Conservation (phyloP, 805 yeast genomes). For the Candida stauntonica region DNA sequence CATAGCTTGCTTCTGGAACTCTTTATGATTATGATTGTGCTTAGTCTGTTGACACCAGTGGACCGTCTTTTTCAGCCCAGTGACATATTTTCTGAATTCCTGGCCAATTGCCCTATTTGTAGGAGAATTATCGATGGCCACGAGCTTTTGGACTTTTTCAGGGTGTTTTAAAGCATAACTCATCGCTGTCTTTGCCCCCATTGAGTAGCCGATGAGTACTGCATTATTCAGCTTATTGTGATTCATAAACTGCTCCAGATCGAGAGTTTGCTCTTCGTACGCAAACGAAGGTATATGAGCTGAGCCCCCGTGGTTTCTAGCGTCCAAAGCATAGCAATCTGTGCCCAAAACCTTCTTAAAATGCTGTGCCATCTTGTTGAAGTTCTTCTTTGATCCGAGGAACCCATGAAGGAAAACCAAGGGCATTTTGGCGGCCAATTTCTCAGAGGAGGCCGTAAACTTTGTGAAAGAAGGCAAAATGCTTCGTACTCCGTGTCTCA, state of each 20-base stretch:
- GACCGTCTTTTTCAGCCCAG: conserved; percentile 7
- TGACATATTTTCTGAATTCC: conserved; percentile 23
- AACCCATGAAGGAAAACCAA: conserved; percentile 50
- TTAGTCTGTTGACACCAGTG: conserved; percentile 9
- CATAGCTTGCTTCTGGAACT: conserved; percentile 2
- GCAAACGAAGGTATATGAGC: conserved; percentile 37
- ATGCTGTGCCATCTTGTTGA: conserved; percentile 34
- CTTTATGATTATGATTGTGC: conserved; percentile 1
- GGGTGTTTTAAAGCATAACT: conserved; percentile 36
- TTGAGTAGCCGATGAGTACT: conserved; percentile 47
- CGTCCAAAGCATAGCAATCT: conserved; percentile 41
- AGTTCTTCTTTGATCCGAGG: conserved; percentile 46
- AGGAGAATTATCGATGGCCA: conserved; percentile 48
- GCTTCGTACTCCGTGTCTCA: not conserved
- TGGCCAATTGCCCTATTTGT: conserved; percentile 29
- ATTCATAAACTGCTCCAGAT: conserved; percentile 16
- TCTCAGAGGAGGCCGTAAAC: not conserved
- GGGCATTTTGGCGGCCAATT: conserved; percentile 30
- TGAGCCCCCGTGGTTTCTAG: conserved; percentile 54
- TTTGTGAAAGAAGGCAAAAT: conserved; percentile 12
- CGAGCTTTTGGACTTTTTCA: conserved; percentile 33
- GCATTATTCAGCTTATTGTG: conserved; percentile 25
- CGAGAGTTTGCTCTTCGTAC: conserved; percentile 30
- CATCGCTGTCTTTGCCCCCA: conserved; percentile 60
- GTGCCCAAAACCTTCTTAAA: conserved; percentile 31